These are phyloP conservation scores for Podila minutissima DNA, from an alignment of 192 early-diverging fungal species.

Conservation along the genomic window DNA sequence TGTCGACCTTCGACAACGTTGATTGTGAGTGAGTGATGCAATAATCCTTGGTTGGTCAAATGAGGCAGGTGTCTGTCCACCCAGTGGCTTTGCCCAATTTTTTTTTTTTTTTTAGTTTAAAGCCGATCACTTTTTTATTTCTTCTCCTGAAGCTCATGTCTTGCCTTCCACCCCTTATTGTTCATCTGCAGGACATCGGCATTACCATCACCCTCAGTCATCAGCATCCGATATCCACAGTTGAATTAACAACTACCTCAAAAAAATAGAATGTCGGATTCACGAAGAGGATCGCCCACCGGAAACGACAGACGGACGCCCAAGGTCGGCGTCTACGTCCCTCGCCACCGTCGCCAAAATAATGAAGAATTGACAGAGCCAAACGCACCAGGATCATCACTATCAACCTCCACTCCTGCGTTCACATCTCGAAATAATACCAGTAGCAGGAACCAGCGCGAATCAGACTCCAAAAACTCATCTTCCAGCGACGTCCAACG, in stretches of 20 bases:
- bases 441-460: neutral
- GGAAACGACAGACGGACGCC: conserved; percentile 10
- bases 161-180: neutral
- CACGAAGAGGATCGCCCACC: neutral
- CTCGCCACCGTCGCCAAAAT: conserved; percentile 32
- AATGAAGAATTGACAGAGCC: neutral
- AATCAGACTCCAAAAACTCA: neutral
- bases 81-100: neutral
- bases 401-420: neutral
- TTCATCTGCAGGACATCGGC: neutral
- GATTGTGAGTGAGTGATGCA: neutral
- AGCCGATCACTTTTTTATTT: neutral
- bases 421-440: neutral
- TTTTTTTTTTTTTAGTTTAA: neutral
- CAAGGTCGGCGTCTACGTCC: conserved; percentile 42
- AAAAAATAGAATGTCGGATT: conserved; percentile 24
- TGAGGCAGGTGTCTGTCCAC: neutral
- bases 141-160: neutral
- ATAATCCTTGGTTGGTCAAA: neutral
- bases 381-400: conserved; percentile 6
- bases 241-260: neutral
- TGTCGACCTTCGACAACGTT: neutral
- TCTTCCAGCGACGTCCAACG: conserved; percentile 23
- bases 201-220: neutral
- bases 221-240: neutral